Conservation (phyloP, 1,284 basidiomycete species). For the Prillingera fragicola region DNA sequence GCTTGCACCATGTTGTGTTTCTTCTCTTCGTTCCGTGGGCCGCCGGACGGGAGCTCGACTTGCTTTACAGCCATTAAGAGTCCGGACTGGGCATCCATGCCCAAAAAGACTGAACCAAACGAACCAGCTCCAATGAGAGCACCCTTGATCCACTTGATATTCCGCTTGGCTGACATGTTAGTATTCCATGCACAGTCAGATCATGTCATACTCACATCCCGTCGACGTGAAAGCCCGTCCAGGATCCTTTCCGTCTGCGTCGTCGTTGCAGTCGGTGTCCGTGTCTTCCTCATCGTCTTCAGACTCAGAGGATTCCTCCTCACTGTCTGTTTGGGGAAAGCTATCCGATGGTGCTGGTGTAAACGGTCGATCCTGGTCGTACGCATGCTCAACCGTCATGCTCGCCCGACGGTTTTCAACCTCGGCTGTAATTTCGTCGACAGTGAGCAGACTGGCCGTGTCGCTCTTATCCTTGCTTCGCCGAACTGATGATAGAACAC, state of each 20-base stretch:
- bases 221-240: constrained; percentile 57
- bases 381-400: constrained; percentile 47
- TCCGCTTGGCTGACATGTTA: constrained; percentile 57
- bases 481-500: constrained; percentile 71
- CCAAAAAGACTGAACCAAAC: constrained; percentile 91
- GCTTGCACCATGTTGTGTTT: constrained; percentile 94
- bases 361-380: constrained; percentile 10
- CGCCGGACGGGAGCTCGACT: constrained; percentile 85
- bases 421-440: constrained; percentile 96
- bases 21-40: constrained; percentile 81
- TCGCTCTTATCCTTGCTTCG: constrained; percentile 78
- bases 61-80: constrained; percentile 99
- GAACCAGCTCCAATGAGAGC: constrained; percentile 96
- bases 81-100: constrained; percentile 92
- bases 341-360: neutral
- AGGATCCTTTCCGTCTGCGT: constrained; percentile 52
- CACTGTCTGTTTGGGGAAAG: neutral
- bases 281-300: constrained; percentile 41
- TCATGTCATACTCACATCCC: constrained; percentile 53
- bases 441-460: constrained; percentile 84
- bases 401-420: constrained; percentile 74
- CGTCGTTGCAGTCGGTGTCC: constrained; percentile 31
- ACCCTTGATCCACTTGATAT: constrained; percentile 97
- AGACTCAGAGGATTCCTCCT: constrained; percentile 34
- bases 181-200: constrained; percentile 7